Evolutionary conservation across 208 protist species (phyloP).

Genomic region (Leishmania guyanensis): DNA sequence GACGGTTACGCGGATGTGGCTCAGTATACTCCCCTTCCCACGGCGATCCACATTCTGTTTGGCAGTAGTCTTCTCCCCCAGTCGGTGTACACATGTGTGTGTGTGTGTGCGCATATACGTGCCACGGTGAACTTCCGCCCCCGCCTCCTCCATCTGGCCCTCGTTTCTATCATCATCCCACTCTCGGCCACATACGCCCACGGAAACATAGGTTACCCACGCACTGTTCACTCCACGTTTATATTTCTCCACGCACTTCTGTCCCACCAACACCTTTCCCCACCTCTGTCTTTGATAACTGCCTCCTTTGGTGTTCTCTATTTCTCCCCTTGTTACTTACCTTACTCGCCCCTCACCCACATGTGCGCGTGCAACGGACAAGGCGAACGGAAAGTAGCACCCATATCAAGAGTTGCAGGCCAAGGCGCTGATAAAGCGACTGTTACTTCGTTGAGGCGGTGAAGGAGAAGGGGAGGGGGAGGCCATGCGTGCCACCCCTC

Average conservation of each 20-base stretch:
- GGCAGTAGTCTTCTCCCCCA: background rate
- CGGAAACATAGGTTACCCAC: background rate
- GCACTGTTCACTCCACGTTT: background rate
- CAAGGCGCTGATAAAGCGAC: background rate
- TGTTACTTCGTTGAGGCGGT: background rate
- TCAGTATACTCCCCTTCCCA: background rate
- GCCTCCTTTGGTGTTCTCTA: background rate
- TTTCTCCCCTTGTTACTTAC: background rate
- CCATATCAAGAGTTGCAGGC: no score
- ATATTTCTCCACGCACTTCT: background rate
- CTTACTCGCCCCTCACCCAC: background rate
- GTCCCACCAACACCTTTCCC: background rate
- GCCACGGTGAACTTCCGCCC: background rate
- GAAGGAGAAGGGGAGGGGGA: background rate
- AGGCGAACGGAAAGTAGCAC: background rate
- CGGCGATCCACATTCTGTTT: background rate
- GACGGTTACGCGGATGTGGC: background rate
- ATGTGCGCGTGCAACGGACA: background rate
- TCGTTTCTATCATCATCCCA: background rate
- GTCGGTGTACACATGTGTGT: background rate
- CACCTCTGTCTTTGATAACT: background rate
- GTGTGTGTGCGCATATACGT: background rate
- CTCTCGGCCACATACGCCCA: background rate
- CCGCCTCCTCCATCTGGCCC: background rate
- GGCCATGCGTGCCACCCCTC: slow-evolving; percentile 16